Conservation (phyloP, 257 asterid species). For the Nicotiana paniculata region DNA sequence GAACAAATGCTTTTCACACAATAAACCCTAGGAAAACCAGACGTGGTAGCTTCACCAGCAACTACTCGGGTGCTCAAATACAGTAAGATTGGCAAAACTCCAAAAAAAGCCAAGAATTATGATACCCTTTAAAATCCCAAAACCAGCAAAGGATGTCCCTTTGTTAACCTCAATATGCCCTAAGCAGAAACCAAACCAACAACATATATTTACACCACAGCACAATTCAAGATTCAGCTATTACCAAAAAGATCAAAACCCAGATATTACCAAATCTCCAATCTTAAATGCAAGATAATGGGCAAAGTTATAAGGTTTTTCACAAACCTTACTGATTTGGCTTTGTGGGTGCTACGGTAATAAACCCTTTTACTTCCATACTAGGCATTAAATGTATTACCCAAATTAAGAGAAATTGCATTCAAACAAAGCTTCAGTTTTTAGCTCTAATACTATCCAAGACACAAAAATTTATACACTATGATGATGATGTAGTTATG, state of each 20-base stretch:
- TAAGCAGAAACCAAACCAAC: conserved; percentile 7
- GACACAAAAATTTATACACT: not conserved
- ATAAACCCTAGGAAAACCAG: conserved; percentile 10
- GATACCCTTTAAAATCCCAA: conserved; percentile 7
- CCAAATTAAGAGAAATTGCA: conserved; percentile 28
- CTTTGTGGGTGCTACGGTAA: conserved; percentile 22
- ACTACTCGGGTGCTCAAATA: not conserved
- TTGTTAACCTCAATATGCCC: conserved; percentile 18
- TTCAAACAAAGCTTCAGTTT: conserved; percentile 13
- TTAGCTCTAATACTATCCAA: not conserved
- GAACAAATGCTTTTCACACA: conserved; percentile 10
- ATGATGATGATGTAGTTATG: not conserved
- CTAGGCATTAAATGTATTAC: conserved; percentile 22
- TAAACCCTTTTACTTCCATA: conserved; percentile 24
- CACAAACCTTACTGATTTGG: conserved; percentile 21
- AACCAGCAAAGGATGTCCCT: conserved; percentile 9
- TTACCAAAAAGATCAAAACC: conserved; percentile 12
- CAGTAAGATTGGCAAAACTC: conserved; percentile 5
- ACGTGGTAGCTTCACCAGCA: conserved; percentile 1
- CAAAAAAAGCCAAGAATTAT: conserved; percentile 3
- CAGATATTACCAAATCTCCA: conserved; percentile 21
- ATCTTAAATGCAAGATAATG: conserved; percentile 26
- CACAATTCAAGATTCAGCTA: conserved; percentile 6
- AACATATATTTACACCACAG: conserved; percentile 3
- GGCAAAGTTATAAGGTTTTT: conserved; percentile 19